Evolutionary conservation across 805 yeast genomes (phyloP), one percentile per base, ranked within the genome.

Genomic region (Kuraishia piskuri): DNA sequence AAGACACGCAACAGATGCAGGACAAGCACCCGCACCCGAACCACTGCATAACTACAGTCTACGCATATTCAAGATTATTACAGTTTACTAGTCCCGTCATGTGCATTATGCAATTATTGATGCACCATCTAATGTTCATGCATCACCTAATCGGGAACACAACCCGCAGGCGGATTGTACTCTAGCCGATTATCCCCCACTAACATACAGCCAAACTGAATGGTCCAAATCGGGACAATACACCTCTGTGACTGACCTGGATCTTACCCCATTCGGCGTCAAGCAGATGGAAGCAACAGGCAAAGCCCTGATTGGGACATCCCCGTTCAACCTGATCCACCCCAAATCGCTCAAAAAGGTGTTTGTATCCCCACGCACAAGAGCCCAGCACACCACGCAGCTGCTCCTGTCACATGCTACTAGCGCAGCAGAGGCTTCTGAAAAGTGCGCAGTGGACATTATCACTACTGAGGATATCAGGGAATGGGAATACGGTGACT

Each of bases 401-500:
- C 72, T 90, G 55, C 71, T 90, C 19, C 67, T 86, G 47, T 79
- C 77, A 54, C 64, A 71, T 3, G 40, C 17, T 6, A 31, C 40
- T 3, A n/a, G 14, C 40, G 14, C 4, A 3, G 63, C 83, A 48
- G 73, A 75, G 22, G 75, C 70, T 14, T 73, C 71, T 23, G 69
- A 73, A 19, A 74, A 69, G 55, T 57, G 72, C 9, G 57, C 67
- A 6, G 75, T 84, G 50, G 71, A 76, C 8, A 61, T 77, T 48
- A 68, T 72, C 54, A 75, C 76, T 20, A 85, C 83, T 57, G 82
- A 87, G 50, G 90, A 89, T 61, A 69, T 90, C 50, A 79, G 94
- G 60, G 98, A 92, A 70, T 92, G 97, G 97, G 95, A 89, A 59
- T 92, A 92, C 63, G 98, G 98, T 59, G 94, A 88, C 63, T 92